Conservation (phyloP, 75 land plant species). For the Picea sitchensis region DNA sequence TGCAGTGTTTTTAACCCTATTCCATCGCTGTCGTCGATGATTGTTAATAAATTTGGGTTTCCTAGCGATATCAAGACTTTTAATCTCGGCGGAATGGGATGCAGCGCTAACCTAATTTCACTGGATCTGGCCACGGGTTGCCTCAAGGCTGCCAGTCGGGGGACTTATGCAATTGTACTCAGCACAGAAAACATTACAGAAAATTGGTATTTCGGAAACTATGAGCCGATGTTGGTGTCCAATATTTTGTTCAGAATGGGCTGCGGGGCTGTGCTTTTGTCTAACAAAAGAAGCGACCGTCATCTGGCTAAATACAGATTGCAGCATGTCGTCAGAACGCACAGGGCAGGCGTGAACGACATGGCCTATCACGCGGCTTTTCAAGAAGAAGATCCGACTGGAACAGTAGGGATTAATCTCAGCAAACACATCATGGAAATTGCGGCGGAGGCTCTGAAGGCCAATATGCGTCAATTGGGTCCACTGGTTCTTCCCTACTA, state of each 20-base stretch:
- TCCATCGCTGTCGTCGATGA: conserved; percentile 52
- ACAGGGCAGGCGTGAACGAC: conserved; percentile 39
- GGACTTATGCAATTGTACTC: conserved; percentile 38
- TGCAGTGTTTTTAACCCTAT: conserved; percentile 52
- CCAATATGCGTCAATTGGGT: conserved; percentile 32
- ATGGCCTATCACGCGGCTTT: conserved; percentile 28
- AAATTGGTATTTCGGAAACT: conserved; percentile 48
- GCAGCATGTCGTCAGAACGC: conserved; percentile 47
- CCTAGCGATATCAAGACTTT: conserved; percentile 26
- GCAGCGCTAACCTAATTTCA: conserved; percentile 50
- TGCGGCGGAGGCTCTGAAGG: conserved; percentile 34
- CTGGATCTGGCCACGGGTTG: conserved; percentile 35
- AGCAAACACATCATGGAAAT: conserved; percentile 47
- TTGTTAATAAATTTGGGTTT: conserved; percentile 46
- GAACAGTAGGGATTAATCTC: conserved; percentile 44
- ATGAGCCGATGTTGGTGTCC: conserved; percentile 33
- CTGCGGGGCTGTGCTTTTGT: conserved; percentile 49
- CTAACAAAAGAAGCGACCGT: conserved; percentile 33
- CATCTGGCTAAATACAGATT: conserved; percentile 43
- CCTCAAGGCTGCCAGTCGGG: conserved; percentile 23
- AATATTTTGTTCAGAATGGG: conserved; percentile 57
- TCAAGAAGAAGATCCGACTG: conserved; percentile 41
- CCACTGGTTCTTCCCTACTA: conserved; percentile 26
- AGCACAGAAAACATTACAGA: conserved; percentile 49
- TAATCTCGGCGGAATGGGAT: conserved; percentile 54